Base-by-base conservation (phyloP, 2,329 filamentous ascomycete species). In the Paraphaeosphaeria minitans region DNA sequence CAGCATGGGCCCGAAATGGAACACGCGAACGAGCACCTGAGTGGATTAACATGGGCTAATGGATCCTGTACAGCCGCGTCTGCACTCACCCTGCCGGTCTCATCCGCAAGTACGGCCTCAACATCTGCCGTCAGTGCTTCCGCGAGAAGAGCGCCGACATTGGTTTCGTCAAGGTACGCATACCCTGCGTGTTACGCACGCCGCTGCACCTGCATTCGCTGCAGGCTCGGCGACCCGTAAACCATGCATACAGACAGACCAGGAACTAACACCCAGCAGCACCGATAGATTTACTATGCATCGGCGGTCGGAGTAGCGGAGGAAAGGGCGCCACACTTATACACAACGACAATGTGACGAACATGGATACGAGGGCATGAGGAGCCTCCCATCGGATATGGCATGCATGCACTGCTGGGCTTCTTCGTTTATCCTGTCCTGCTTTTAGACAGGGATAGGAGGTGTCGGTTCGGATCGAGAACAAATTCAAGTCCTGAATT, bases 101-200 rank as follows among this genome's bases (percentile, higher is more conserved):
- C 75, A 97, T 99, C 89, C 93, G 95, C 87, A 99, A 99, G 87
- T 99, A 99, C 86, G 94, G 95, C 80, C 87, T 97, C 75, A 92
- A 96, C 78, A 87, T 89, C 82, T 88, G 86, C 84, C 85, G 86
- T 84, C 83, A 86, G 81, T 89, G 86, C 84, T 89, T 89, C 84
- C 79, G 87, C 72, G 87, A 89, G 82, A 89, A 89, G 84, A 80
- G 81, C 75, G 77, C 78, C 76, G 86, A 89, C 79, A 88, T 89
- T 77, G 87, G 87, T 72, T 89, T 89, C 83, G 80, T 83, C 79
- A 89, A 89, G 86, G 86, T 88, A 81, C 70, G 73, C 54, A 33
- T 48, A 54, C 35, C 21, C 41, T 43, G 19, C 43, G 16, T n/a
- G 19, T 4, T 9, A n/a, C 37, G 16, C 39, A n/a, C 27, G 16